Percentiles rank a stretch among this genome's conserved stretches.
These are phyloP conservation scores for Gymnopus androsaceus DNA, from an alignment of 1,284 basidiomycete genomes.

Conservation along the genomic window DNA sequence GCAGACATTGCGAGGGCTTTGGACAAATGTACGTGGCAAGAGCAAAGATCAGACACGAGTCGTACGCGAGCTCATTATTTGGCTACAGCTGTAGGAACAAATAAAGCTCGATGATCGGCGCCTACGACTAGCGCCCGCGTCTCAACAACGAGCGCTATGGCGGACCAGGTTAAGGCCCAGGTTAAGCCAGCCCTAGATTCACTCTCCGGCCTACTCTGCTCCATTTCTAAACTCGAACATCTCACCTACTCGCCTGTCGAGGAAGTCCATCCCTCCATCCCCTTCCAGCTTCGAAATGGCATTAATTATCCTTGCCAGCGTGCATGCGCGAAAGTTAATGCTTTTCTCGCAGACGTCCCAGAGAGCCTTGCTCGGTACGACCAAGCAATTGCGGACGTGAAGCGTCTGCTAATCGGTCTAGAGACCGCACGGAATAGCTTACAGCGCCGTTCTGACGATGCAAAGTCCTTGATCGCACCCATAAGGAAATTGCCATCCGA, in stretches of 20 bases:
- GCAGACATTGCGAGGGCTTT: constrained; percentile 37
- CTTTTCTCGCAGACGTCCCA: not conserved
- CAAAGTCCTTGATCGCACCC: not conserved
- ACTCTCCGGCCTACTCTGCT: too few relatives aligned
- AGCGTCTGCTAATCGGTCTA: not conserved
- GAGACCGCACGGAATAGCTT: not conserved
- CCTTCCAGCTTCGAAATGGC: not conserved
- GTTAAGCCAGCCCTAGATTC: too few relatives aligned
- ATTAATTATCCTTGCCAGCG: not conserved
- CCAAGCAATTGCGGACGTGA: not conserved
- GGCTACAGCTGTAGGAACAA: constrained; percentile 1
- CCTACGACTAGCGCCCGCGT: too few relatives aligned
- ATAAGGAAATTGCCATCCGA: constrained; percentile 7
- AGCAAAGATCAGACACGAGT: not conserved
- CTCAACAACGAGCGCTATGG: too few relatives aligned
- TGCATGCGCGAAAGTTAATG: not conserved
- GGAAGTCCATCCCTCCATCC: not conserved
- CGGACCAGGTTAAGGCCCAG: too few relatives aligned
- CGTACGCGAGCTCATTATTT: constrained; percentile 10
- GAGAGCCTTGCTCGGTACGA: not conserved
- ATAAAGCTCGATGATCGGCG: not conserved
- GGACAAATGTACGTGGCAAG: constrained; percentile 12
- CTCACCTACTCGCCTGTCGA: not conserved
- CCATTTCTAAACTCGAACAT: too few relatives aligned
- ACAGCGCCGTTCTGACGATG: not conserved